phyloP scores from a whole-genome alignment of 2,329 filamentous ascomycete genomes.

The Phyllosticta citrichinensis region DNA sequence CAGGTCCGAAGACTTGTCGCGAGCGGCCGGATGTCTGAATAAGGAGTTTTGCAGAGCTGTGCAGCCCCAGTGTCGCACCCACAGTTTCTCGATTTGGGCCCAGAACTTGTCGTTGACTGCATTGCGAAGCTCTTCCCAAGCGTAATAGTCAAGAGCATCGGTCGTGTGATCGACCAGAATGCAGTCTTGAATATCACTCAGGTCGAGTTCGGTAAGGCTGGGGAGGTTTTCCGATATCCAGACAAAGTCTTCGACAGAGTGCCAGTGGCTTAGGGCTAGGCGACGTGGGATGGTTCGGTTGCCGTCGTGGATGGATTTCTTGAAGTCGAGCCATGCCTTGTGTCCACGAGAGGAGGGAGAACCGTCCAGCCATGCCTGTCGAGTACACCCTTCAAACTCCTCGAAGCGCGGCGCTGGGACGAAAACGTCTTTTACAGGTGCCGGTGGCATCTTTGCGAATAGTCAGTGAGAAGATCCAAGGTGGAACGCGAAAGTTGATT shows the following conservation, averaged over 20 bases:
- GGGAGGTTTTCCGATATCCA: constrained; percentile 30
- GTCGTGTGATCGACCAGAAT: constrained; percentile 24
- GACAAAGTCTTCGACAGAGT: constrained; percentile 25
- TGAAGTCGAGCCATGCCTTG: constrained; percentile 21
- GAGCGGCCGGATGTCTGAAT: background rate
- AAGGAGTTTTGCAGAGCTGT: background rate
- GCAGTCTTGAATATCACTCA: constrained; percentile 26
- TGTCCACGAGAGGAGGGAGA: background rate
- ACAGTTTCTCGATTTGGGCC: constrained; percentile 1
- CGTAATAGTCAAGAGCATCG: background rate
- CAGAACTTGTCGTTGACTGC: background rate
- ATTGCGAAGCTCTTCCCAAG: background rate
- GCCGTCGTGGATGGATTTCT: constrained; percentile 21
- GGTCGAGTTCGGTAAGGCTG: constrained; percentile 21
- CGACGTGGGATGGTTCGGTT: constrained; percentile 25
- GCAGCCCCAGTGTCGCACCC: constrained; percentile 9
- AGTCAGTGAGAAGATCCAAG: background rate
- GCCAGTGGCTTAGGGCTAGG: constrained; percentile 27
- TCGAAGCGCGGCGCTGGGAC: background rate
- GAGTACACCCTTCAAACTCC: background rate
- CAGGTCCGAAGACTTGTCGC: background rate
- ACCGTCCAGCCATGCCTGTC: background rate
- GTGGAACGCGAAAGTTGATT: background rate
- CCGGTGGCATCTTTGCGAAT: background rate
- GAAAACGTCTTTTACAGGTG: background rate